Evolutionary conservation across 1,284 basidiomycete genomes (phyloP).

Genomic region (Marasmius sp.): DNA sequence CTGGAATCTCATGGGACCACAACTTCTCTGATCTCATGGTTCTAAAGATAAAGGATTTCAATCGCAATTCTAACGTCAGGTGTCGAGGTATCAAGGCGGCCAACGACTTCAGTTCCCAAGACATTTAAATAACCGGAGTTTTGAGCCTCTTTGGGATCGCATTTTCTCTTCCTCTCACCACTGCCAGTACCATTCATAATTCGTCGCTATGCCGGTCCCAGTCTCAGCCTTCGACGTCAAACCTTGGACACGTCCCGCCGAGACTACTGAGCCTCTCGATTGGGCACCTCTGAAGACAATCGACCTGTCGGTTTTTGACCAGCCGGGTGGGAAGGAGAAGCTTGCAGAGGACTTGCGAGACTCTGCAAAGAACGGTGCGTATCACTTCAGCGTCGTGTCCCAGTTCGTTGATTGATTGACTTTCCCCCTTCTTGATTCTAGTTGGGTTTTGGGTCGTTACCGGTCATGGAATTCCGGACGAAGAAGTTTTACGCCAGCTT

Average conservation of each 20-base stretch:
- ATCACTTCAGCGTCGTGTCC: not conserved
- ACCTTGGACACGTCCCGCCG: conserved; percentile 11
- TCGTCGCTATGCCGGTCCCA: conserved; percentile 6
- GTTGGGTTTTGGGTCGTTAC: conserved; percentile 28
- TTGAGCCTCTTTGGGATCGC: no score
- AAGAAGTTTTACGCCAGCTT: conserved; percentile 21
- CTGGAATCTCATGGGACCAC: no score
- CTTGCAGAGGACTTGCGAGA: conserved; percentile 20
- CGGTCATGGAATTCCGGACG: conserved; percentile 23
- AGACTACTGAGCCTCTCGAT: conserved; percentile 18
- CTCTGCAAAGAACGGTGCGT: conserved; percentile 14
- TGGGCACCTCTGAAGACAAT: conserved; percentile 25
- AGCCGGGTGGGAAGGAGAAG: conserved; percentile 19
- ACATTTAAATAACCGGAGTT: no score
- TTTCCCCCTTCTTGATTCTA: not conserved
- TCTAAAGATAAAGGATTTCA: not conserved
- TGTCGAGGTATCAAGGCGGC: not conserved
- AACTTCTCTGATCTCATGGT: no score
- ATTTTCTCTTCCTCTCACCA: no score
- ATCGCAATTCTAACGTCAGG: not conserved
- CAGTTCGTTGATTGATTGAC: no score
- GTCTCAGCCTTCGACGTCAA: conserved; percentile 8
- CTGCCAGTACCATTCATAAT: no score
- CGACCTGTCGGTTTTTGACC: conserved; percentile 26
- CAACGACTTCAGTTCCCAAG: no score